These are phyloP conservation scores for Neurospora sp. DNA, from an alignment of 495 filamentous ascomycete genomes.

Conservation along the genomic window DNA sequence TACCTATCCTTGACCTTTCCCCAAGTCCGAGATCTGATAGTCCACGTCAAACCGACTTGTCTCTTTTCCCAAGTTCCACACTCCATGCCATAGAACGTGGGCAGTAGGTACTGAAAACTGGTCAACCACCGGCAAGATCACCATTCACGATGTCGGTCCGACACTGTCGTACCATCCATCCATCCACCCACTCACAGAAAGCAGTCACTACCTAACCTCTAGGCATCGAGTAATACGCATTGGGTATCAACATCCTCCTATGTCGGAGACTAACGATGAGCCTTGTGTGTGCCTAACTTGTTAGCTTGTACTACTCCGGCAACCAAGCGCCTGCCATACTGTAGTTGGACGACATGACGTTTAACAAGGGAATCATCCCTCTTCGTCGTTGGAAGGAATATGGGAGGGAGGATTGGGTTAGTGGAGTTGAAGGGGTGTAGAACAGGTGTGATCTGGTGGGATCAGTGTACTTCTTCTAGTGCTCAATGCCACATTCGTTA, in stretches of 20 bases:
- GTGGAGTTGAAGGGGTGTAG: not conserved
- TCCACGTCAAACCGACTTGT: too few relatives aligned
- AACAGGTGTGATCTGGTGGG: not conserved
- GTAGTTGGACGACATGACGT: not conserved
- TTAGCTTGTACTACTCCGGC: not conserved
- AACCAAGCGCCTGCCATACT: not conserved
- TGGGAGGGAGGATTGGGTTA: not conserved
- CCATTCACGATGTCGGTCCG: too few relatives aligned
- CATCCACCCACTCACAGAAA: not conserved
- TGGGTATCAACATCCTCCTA: not conserved
- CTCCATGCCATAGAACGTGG: too few relatives aligned
- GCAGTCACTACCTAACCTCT: not conserved
- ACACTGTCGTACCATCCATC: not conserved
- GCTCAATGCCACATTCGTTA: too few relatives aligned
- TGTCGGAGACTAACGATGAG: not conserved
- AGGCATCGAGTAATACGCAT: not conserved
- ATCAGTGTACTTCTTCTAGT: too few relatives aligned
- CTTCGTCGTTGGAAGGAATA: not conserved
- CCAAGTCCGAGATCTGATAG: too few relatives aligned
- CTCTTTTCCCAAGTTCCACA: too few relatives aligned
- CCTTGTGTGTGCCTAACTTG: not conserved
- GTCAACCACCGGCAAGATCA: too few relatives aligned
- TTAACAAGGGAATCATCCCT: not conserved
- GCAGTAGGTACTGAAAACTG: too few relatives aligned
- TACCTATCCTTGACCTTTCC: too few relatives aligned